phyloP scores from a whole-genome alignment of 2,329 filamentous ascomycete species.

The Colletotrichum cordylinicola region DNA sequence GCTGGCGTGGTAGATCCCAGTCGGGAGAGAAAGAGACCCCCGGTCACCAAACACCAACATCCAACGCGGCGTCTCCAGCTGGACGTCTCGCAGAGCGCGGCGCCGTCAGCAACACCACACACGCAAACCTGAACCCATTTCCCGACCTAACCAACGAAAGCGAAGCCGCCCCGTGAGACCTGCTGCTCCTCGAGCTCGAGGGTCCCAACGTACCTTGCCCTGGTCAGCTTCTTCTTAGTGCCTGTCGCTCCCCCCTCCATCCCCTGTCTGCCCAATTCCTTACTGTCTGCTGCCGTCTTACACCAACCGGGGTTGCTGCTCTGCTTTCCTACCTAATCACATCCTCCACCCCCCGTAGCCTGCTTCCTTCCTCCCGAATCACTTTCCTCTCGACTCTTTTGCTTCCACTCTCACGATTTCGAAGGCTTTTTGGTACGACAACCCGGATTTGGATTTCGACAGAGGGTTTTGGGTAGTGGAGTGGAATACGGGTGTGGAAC shows the following conservation, averaged over 20 bases:
- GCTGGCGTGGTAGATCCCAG: conserved; percentile 6
- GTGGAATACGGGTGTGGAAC: neutral
- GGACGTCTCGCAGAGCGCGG: neutral
- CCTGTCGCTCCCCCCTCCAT: neutral
- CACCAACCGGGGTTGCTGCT: neutral
- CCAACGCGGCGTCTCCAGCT: neutral
- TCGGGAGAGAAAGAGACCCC: neutral
- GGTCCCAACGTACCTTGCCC: neutral
- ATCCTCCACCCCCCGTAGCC: neutral
- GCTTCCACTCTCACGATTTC: neutral
- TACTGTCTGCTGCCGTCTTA: neutral
- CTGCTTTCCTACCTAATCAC: neutral
- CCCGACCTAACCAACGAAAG: conserved; percentile 8
- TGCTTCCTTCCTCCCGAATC: neutral
- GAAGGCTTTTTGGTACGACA: neutral
- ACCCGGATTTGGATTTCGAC: neutral
- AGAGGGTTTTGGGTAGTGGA: neutral
- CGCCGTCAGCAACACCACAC: neutral
- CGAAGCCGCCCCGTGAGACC: neutral
- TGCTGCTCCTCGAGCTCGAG: neutral
- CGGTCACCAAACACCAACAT: neutral
- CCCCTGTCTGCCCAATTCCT: neutral
- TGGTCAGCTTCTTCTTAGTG: neutral
- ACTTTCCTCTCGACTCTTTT: neutral
- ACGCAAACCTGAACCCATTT: neutral